Evolutionary conservation across 2,329 filamentous ascomycete species (phyloP), one percentile per base, ranked within the genome.

Genomic region (Xylaria hypoxylon): DNA sequence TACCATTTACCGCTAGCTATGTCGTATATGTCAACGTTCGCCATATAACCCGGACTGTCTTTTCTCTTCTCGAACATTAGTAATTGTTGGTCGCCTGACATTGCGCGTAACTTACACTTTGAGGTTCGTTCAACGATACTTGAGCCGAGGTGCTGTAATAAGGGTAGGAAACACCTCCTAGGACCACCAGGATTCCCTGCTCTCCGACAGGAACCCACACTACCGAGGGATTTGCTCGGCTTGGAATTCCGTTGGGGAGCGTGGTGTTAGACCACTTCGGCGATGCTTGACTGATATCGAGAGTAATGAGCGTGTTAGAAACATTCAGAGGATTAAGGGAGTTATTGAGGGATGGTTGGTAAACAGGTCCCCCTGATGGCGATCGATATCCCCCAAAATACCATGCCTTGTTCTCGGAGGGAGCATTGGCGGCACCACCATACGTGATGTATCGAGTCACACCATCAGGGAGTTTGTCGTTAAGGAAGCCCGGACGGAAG

Each of bases 151-250:
- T 77, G 8, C 71, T 73, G 62, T 84, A 89, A 26, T 85, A 81
- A 0, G 89, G 89, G 74, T 87, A 83, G 0, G 83, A 87, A 2
- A 92, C 93, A 13, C 93, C 93, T 6, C 92, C 92, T 0, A 97
- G 80, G 2, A 91, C 91, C 0, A 97, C 84, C 8, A 97, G 82
- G 50, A 96, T 89, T 1, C 93, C 93, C 72, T 93, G 82, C 17
- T 86, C 80, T 2, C 92, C 92, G 50, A 94, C 92, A 1, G 93
- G 93, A 0, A 97, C 85, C 90, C 90, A 93, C 0, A 91, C 88
- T 1, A 91, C 80, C 64, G 91, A 89, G 0, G 89, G 83, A 70
- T 86, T 88, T 3, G 89, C 87, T 17, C 91, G 85, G 0, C 85
- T 85, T 4, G 80, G 77, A 6, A 90, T 80, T 3, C 74, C 69